Percentiles rank a stretch among this genome's conserved stretches.
Conservation (phyloP, 2,329 filamentous ascomycete genomes). For the Phyllosticta ampelicida region DNA sequence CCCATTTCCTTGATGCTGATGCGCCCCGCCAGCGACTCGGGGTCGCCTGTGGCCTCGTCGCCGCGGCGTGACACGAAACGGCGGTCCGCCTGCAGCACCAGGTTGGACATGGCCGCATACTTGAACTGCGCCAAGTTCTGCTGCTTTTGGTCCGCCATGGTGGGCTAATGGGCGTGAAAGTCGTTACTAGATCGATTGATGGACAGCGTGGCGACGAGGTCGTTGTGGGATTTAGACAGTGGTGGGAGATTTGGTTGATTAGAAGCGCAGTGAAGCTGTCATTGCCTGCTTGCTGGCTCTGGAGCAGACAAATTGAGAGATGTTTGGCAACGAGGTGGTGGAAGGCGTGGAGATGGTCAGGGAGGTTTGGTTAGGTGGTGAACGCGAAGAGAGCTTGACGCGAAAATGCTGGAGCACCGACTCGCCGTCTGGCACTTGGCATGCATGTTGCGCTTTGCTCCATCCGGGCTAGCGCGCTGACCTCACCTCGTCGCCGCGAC, state of each 20-base stretch:
- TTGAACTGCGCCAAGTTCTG: conserved; percentile 82
- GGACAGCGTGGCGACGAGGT: conserved; percentile 10
- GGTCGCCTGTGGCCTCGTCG: conserved; percentile 93
- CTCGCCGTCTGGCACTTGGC: background rate
- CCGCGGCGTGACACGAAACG: conserved; percentile 85
- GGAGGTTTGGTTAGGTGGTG: background rate
- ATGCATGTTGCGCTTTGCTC: background rate
- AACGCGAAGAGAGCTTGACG: conserved; percentile 1
- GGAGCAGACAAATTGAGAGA: background rate
- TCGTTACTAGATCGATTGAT: background rate
- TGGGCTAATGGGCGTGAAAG: conserved; percentile 15
- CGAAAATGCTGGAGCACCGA: conserved; percentile 11
- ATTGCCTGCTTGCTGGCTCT: conserved; percentile 7
- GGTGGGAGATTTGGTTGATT: background rate
- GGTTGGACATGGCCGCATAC: conserved; percentile 99
- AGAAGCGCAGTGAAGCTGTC: background rate
- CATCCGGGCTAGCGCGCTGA: background rate
- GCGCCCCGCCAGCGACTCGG: conserved; percentile 89
- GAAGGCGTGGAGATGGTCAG: background rate
- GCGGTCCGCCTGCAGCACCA: conserved; percentile 99
- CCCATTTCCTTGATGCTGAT: conserved; percentile 96
- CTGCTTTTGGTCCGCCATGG: conserved; percentile 52
- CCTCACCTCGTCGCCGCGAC: background rate
- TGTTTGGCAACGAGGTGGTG: background rate
- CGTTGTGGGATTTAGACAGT: background rate